Base-by-base conservation (phyloP, 1,284 basidiomycete genomes). In the Pascua guehoae region DNA sequence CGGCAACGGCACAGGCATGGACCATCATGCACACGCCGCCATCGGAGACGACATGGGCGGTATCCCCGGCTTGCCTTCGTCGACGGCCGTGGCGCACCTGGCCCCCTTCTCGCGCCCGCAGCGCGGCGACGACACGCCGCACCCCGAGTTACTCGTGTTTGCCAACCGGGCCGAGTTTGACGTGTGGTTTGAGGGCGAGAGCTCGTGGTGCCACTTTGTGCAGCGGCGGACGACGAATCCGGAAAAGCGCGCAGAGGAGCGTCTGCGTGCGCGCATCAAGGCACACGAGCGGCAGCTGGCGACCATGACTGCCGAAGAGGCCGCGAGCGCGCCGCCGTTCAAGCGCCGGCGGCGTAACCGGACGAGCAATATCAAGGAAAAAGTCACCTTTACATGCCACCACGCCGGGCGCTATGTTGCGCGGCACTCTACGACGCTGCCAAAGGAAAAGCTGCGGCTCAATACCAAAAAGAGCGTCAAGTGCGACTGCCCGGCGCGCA, bases 381-480 rank as follows among this genome's bases (percentile, higher is more conserved):
- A 76, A 58, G 66, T 76, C 57, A 76, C 74, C 8, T 76, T 65
- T 50, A 74, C 74, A 9, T 76, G 74, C 41, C 74, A 76, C 61
- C 74, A 76, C 45, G 70, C 74, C 1, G 74, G 74, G 2, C 64
- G 56, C 15, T 75, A 76, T 60, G 59, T 62, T 38, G 65, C 74
- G 36, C 66, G 70, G 52, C 74, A 76, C 58, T 67, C 64, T 14
- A 55, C 60, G 15, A 63, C 61, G 10, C 56, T 76, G 11, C 74
- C 74, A 5, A 60, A 64, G 47, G 68, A 67, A 43, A 72, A 71
- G 53, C 58, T 72, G 14, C 58, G 74, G 14, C 52, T 74, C 60
- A 76, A 76, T 50, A 76, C 74, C 14, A 76, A 76, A 54, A 64
- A 66, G 54, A 69, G 65, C n/a, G 74, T 76, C 58, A 76, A 76